These are phyloP conservation scores for Blastobotrys proliferans DNA, from an alignment of 1,139 yeast genomes.

Conservation along the genomic window DNA sequence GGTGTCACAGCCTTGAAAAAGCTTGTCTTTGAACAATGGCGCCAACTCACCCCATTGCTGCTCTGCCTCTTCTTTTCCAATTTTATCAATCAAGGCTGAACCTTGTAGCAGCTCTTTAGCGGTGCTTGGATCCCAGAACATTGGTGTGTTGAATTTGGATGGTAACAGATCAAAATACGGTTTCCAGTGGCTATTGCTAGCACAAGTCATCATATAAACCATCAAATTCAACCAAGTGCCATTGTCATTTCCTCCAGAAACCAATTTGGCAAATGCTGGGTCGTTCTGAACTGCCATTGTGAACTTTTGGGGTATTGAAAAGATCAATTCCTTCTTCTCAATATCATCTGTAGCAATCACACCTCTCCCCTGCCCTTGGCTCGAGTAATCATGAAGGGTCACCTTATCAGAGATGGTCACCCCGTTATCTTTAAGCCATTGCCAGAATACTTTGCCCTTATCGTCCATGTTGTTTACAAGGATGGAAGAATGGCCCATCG, in stretches of 20 bases:
- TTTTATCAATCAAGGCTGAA: slow-evolving; percentile 60
- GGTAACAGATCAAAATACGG: slow-evolving; percentile 75
- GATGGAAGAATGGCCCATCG: no score
- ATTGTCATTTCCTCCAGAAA: slow-evolving; percentile 36
- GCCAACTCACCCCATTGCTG: slow-evolving; percentile 47
- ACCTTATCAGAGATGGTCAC: slow-evolving; percentile 54
- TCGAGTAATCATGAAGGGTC: slow-evolving; percentile 55
- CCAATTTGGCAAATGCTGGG: slow-evolving; percentile 37
- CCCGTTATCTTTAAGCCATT: slow-evolving; percentile 51
- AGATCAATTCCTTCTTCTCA: slow-evolving; percentile 54
- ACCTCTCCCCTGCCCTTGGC: slow-evolving; percentile 69
- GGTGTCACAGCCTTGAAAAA: slow-evolving; percentile 34
- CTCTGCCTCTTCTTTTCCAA: slow-evolving; percentile 68
- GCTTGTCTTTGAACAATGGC: slow-evolving; percentile 33
- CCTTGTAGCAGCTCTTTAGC: slow-evolving; percentile 58
- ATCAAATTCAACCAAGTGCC: slow-evolving; percentile 77
- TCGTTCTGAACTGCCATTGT: slow-evolving; percentile 60
- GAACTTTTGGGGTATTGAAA: slow-evolving; percentile 58
- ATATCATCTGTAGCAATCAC: slow-evolving; percentile 63
- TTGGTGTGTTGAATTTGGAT: slow-evolving; percentile 56
- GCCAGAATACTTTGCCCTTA: slow-evolving; percentile 33
- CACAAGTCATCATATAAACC: slow-evolving; percentile 57
- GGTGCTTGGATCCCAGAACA: slow-evolving; percentile 65
- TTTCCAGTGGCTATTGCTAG: slow-evolving; percentile 52
- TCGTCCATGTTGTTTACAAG: slow-evolving; percentile 9